Evolutionary conservation across 1,139 yeast genomes (phyloP), one percentile per base, ranked within the genome.

Genomic region (Insectozyma bohioensis): DNA sequence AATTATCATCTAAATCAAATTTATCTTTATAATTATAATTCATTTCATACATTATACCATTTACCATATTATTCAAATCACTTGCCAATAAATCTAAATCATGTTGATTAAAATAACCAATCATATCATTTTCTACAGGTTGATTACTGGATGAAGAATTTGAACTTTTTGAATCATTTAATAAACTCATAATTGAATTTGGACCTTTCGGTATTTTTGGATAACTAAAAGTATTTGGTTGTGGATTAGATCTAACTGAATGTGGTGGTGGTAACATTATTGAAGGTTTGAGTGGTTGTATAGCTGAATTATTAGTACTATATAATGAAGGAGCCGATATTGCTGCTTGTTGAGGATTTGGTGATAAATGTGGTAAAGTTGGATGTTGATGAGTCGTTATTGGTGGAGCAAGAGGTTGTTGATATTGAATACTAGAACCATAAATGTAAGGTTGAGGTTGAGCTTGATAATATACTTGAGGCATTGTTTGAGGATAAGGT

Each of bases 21-120:
- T 20, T 15, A 9, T 28, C 32, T 20, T 48, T 48, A 16, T 38
- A 42, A 6, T 49, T 58, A 33, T 47, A 54, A 26, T 60, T 63
- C 16, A 60, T 54, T 24, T 64, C 69, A 37, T 50, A 54, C 58
- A 68, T 64, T 32, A 67, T 63, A 37, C 61, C 58, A 24, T 55
- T 62, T 20, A 68, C 74, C 40, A 69, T 56, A 38, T 67, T 63
- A 46, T 67, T 67, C 36, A 68, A 50, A 38, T 69, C 74, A 7
- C 53, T 42, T 0, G 74, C 74, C 21, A 68, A 47, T 14, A 64
- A 36, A 33, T 64, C 56, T 37, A 69, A 54, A 42, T 69, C 75
- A 17, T 58, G 58, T 19, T 52, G 55, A 35, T 59, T 57, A 37
- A 61, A 61, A 24, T 43, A 36, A 3, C 24, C 35, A 5, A 34